Evolutionary conservation across 306 rosid species (phyloP), one percentile per base, ranked within the genome.

Genomic region (Fragaria iinumae): DNA sequence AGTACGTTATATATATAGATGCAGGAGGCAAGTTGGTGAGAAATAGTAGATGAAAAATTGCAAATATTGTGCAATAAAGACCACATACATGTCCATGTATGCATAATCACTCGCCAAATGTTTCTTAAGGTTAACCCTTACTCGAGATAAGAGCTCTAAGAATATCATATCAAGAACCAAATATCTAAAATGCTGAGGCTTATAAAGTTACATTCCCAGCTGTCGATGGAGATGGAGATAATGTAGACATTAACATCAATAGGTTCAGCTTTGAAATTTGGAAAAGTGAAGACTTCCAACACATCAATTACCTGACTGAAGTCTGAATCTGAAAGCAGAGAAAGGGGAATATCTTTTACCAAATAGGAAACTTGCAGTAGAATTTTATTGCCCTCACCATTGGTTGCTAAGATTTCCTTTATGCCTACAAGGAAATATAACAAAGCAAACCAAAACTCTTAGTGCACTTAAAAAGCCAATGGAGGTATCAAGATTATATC

Each of bases 291-390:
- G 56, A 41, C 39, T 25, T 9, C 53, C 36, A 34, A 29, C 25
- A 44, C 27, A 71, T 25, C 38, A 49, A 21, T 67, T 83, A 93
- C 96, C 93, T 93, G 87, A 21, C 86, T 90, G 80, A 90, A 68
- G 76, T 89, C 92, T 21, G 78, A 74, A 78, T 91, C 93, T 17
- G 91, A 90, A 7, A 93, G 88, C 78, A 71, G 82, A 45, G 82
- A 80, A 44, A 90, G 71, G 32, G 83, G 80, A 62, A 91, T 76
- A 44, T 82, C 77, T 32, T 76, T 43, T 53, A 64, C 13, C 9
- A 56, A 48, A 77, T 63, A 65, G 76, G 91, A 86, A 83, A 90
- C 87, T 89, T 84, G 77, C 85, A 93, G 77, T 79, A 81, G 86
- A 48, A 80, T 21, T 73, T 64, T 82, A 43, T 64, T 49, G 5